These are phyloP conservation scores for Apiospora pterosperma DNA, from an alignment of 2,329 filamentous ascomycete species.

Conservation along the genomic window DNA sequence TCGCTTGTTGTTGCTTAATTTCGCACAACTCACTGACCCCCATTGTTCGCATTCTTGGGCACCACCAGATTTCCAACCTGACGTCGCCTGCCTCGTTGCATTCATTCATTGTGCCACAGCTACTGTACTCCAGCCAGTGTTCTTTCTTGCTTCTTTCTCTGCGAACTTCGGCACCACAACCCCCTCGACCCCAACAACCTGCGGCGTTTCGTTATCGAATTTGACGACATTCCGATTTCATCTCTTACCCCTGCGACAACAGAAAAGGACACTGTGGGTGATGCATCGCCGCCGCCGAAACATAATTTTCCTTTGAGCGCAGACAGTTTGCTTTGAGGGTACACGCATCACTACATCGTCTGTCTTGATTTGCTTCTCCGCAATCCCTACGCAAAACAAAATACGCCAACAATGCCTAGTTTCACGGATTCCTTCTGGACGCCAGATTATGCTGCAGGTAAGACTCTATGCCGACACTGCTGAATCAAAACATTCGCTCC, in stretches of 20 bases:
- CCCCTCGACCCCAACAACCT: background rate
- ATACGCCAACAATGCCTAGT: constrained; percentile 62
- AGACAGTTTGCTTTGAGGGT: too few species aligned
- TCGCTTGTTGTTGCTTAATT: background rate
- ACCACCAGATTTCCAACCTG: background rate
- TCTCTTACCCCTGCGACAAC: too few species aligned
- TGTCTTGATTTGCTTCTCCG: background rate
- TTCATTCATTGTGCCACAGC: background rate
- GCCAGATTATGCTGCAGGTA: constrained; percentile 91
- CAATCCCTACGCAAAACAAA: constrained; percentile 6
- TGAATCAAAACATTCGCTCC: background rate
- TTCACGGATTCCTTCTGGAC: constrained; percentile 99
- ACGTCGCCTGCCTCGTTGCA: background rate
- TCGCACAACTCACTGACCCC: background rate
- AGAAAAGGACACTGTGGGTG: too few species aligned
- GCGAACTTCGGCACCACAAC: too few species aligned
- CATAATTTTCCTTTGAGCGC: background rate
- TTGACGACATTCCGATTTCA: background rate
- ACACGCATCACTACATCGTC: too few species aligned
- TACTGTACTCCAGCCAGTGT: background rate
- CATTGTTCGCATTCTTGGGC: constrained; percentile 1
- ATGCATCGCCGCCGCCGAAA: constrained; percentile 5
- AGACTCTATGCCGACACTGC: constrained; percentile 22
- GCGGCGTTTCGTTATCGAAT: too few species aligned
- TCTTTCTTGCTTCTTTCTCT: constrained; percentile 1